Evolutionary conservation across 495 filamentous ascomycete genomes (phyloP), one percentile per base, ranked within the genome.

Genomic region (Podospora fimiseda): DNA sequence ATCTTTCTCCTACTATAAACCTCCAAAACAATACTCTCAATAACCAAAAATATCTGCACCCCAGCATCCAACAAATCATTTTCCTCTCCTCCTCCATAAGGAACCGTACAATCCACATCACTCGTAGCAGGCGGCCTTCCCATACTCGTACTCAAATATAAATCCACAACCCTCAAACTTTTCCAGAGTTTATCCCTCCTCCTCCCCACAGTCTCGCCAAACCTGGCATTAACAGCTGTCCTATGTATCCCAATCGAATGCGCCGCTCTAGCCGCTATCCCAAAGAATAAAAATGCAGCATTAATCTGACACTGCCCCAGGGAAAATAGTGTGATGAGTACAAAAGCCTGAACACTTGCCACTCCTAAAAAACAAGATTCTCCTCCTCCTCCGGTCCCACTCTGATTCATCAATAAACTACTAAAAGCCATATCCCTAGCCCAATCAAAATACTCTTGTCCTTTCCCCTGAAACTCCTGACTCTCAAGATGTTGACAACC

Each of bases 231-330:
- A 16, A 81, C 78, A 30, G 80, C 80, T 37, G 76, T 80, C n/a
- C 80, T 63, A 57, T 84, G 81, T 22, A 84, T 67, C 1, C 81
- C 81, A 18, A 84, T 78, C 0, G 80, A 78, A 50, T 80, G 81
- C 0, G 80, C 80, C 4, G 80, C 79, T 9, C 81, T 72, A 0
- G 77, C 69, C 3, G 80, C 80, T 37, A 82, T 79, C 9, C 80
- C 73, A n/a, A 75, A 75, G 58, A 75, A 72, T 13, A 83, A 74
- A 44, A 82, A 84, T 4, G 80, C 78, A 3, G 78, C 78, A 57
- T 82, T 84, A 41, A 80, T 79, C 53, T 81, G 77, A 57, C 79
- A 82, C 2, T 78, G 75, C 21, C 78, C 71, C 11, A 83, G 75
- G 74, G 83, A 81, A 61, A 80, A 83, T 50, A 83, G 66, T 9